A percentile compares a stretch with the other conserved stretches of the same genome.
phyloP scores from a whole-genome alignment of 192 early-diverging fungal species.

The Rhizophagus prolifer region DNA sequence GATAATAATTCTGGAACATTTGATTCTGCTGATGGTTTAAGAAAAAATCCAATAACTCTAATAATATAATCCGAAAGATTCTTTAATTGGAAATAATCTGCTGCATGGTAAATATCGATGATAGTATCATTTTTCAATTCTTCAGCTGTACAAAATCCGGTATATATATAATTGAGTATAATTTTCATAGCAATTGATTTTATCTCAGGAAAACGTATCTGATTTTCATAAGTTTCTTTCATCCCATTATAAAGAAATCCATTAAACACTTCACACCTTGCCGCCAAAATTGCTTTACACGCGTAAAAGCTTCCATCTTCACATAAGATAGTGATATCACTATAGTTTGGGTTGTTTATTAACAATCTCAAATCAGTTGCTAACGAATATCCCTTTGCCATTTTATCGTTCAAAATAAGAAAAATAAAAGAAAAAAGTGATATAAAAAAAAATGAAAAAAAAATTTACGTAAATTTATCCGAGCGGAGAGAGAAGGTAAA shows the following conservation, averaged over 20 bases:
- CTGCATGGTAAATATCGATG: neutral
- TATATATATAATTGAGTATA: constrained; percentile 13
- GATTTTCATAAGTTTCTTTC: constrained; percentile 18
- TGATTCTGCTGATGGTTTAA: neutral
- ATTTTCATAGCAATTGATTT: neutral
- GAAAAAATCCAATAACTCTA: neutral
- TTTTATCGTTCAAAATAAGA: neutral
- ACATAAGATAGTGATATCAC: neutral
- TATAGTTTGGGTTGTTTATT: neutral
- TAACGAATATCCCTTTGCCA: neutral
- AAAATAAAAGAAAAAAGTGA: neutral
- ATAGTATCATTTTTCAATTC: neutral
- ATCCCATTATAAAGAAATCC: constrained; percentile 16
- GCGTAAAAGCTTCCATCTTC: constrained; percentile 1
- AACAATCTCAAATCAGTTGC: neutral
- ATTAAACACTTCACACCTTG: constrained; percentile 6
- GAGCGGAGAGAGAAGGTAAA: too few species aligned
- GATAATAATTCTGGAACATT: neutral
- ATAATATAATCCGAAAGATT: constrained; percentile 3
- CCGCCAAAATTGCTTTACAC: constrained; percentile 1
- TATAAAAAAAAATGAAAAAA: neutral
- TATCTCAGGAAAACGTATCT: constrained; percentile 9
- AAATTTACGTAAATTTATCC: too few species aligned
- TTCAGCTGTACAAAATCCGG: neutral
- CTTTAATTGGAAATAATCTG: constrained; percentile 20